Percentiles rank a stretch among this genome's conserved stretches.
These are phyloP conservation scores for Chalara sp. DNA, from an alignment of 2,329 filamentous ascomycete genomes.

Conservation along the genomic window DNA sequence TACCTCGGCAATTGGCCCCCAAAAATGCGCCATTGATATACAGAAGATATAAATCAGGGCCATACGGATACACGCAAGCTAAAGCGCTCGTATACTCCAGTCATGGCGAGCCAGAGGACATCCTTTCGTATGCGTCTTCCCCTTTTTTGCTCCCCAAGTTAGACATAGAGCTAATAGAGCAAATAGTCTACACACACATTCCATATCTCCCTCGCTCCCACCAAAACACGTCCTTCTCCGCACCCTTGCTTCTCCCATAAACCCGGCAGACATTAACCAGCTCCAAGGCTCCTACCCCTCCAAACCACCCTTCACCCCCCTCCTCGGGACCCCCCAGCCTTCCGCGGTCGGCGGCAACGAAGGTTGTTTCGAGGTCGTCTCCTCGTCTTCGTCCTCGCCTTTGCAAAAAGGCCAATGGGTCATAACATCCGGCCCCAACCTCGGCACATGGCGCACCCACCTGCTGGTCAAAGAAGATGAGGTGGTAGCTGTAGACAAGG, in stretches of 20 bases:
- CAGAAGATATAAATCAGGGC: slow-evolving; percentile 41
- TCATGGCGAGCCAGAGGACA: slow-evolving; percentile 68
- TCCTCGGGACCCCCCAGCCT: slow-evolving; percentile 70
- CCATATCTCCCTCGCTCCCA: slow-evolving; percentile 69
- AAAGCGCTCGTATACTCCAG: slow-evolving; percentile 73
- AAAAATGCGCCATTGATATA: slow-evolving; percentile 6
- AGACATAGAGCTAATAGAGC: slow-evolving; percentile 5
- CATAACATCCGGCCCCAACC: slow-evolving; percentile 73
- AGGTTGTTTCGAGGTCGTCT: slow-evolving; percentile 84
- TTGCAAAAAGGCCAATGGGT: slow-evolving; percentile 85
- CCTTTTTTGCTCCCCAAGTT: background rate
- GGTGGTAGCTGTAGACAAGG: slow-evolving; percentile 63
- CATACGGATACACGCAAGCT: slow-evolving; percentile 78
- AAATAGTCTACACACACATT: slow-evolving; percentile 61
- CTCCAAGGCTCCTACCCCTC: slow-evolving; percentile 94
- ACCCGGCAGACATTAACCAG: slow-evolving; percentile 96
- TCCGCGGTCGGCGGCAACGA: slow-evolving; percentile 83
- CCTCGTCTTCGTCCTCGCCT: slow-evolving; percentile 48
- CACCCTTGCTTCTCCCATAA: slow-evolving; percentile 86
- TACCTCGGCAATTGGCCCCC: slow-evolving; percentile 9
- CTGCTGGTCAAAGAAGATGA: slow-evolving; percentile 56
- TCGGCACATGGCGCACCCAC: slow-evolving; percentile 95
- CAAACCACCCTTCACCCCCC: slow-evolving; percentile 68
- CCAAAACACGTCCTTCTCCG: slow-evolving; percentile 66
- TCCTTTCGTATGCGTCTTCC: slow-evolving; percentile 46